Evolutionary conservation across 2,329 filamentous ascomycete species (phyloP).

Genomic region (Ophiostoma pallidulum): DNA sequence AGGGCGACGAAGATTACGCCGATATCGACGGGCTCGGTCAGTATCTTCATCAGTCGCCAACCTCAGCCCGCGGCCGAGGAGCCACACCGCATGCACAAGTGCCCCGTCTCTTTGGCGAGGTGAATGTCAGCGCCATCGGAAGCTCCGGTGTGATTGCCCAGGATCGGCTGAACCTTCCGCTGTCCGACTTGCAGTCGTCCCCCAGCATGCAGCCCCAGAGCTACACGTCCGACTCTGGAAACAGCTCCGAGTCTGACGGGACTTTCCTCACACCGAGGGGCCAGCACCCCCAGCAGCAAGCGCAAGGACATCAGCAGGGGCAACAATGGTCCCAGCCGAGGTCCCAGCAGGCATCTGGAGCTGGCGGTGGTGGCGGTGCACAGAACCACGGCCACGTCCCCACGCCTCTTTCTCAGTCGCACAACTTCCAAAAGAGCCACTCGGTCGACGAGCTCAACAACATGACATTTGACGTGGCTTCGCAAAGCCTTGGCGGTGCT

Average conservation of each 20-base stretch:
- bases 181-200: slow-evolving; percentile 22
- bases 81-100: not conserved
- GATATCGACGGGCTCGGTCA: not conserved
- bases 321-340: slow-evolving; percentile 17
- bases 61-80: slow-evolving; percentile 22
- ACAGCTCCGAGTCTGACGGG: slow-evolving; percentile 38
- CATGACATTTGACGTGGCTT: slow-evolving; percentile 41
- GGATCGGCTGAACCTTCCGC: slow-evolving; percentile 39
- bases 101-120: slow-evolving; percentile 44
- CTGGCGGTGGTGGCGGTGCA: slow-evolving; percentile 13
- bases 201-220: slow-evolving; percentile 26
- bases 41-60: no score
- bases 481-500: slow-evolving; percentile 46
- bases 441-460: slow-evolving; percentile 43
- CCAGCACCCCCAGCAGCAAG: slow-evolving; percentile 9
- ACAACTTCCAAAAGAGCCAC: slow-evolving; percentile 22
- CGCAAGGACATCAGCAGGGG: slow-evolving; percentile 1
- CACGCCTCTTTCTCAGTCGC: slow-evolving; percentile 17
- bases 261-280: slow-evolving; percentile 11
- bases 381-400: slow-evolving; percentile 13
- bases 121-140: slow-evolving; percentile 43
- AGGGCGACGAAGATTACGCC: slow-evolving; percentile 60
- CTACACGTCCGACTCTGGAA: slow-evolving; percentile 34
- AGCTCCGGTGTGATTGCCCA: slow-evolving; percentile 43
- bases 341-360: slow-evolving; percentile 15